Percentiles rank a stretch among this genome's conserved stretches.
These are phyloP conservation scores for Ailanthus altissimus DNA, from an alignment of 345 rosid species.

Conservation along the genomic window DNA sequence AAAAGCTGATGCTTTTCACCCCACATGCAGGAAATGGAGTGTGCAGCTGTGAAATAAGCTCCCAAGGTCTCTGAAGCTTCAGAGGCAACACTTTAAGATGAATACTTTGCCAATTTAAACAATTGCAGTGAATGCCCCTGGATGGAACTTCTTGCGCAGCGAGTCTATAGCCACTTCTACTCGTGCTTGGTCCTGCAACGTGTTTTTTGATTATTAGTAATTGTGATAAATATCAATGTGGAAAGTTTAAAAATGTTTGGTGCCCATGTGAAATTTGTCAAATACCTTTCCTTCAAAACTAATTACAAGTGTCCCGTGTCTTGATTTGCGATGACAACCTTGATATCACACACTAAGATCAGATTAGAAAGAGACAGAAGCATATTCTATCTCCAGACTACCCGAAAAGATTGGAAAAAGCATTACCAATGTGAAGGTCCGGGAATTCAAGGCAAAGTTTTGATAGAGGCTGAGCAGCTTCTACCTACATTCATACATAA, in stretches of 20 bases:
- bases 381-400: background rate
- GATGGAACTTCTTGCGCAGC: conserved; percentile 54
- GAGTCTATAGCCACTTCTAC: conserved; percentile 55
- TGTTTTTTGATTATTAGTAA: background rate
- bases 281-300: conserved; percentile 80
- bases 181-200: conserved; percentile 56
- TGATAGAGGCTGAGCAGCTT: conserved; percentile 74
- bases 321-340: conserved; percentile 82
- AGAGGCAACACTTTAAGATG: background rate
- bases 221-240: background rate
- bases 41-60: background rate
- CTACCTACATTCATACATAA: conserved; percentile 56
- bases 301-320: conserved; percentile 63
- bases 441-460: conserved; percentile 87
- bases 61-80: conserved; percentile 18
- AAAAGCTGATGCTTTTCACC: background rate
- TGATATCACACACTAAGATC: conserved; percentile 25
- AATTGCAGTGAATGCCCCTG: conserved; percentile 45
- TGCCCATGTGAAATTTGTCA: conserved; percentile 2
- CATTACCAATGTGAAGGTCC: conserved; percentile 74
- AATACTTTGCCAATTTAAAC: conserved; percentile 22
- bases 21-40: background rate
- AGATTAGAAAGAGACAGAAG: conserved; percentile 21
- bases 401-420: background rate
- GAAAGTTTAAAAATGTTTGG: background rate